Conservation (phyloP, 2,329 filamentous ascomycete species). For the Fonsecaea nubica region DNA sequence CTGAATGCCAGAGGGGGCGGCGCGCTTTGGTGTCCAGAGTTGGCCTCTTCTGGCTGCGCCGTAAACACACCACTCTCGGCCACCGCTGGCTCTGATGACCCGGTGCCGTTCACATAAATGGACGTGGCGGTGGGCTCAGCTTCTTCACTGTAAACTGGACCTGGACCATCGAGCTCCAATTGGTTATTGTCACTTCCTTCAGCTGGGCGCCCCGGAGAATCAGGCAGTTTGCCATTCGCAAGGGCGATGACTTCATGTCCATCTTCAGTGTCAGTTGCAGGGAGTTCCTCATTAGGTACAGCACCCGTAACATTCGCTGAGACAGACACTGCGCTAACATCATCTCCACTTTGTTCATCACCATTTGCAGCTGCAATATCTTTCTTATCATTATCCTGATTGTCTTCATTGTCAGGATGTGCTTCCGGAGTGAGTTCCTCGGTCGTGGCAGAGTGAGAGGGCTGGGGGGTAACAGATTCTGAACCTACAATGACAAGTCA, state of each 20-base stretch:
- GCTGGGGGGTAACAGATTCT: constrained; percentile 10
- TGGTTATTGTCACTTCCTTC: background rate
- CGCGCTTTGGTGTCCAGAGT: background rate
- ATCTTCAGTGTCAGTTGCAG: background rate
- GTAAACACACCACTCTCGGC: constrained; percentile 7
- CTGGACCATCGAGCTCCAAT: background rate
- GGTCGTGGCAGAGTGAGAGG: constrained; percentile 1
- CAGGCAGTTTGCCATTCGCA: background rate
- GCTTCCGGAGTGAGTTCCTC: constrained; percentile 13
- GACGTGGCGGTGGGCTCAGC: background rate
- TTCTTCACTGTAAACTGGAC: background rate
- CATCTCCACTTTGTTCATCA: background rate
- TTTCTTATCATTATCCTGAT: constrained; percentile 8
- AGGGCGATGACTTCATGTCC: background rate
- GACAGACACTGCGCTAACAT: background rate
- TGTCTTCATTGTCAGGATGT: background rate
- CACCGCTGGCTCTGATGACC: constrained; percentile 8
- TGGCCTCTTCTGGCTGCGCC: background rate
- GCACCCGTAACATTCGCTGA: background rate
- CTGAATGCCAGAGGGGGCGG: background rate
- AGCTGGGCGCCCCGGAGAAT: background rate
- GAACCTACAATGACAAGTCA: constrained; percentile 20
- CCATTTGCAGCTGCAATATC: background rate
- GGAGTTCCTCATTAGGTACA: background rate
- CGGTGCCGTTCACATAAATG: constrained; percentile 18